Conservation (phyloP, 2,329 filamentous ascomycete species). For the Stemphylium vesicarium region DNA sequence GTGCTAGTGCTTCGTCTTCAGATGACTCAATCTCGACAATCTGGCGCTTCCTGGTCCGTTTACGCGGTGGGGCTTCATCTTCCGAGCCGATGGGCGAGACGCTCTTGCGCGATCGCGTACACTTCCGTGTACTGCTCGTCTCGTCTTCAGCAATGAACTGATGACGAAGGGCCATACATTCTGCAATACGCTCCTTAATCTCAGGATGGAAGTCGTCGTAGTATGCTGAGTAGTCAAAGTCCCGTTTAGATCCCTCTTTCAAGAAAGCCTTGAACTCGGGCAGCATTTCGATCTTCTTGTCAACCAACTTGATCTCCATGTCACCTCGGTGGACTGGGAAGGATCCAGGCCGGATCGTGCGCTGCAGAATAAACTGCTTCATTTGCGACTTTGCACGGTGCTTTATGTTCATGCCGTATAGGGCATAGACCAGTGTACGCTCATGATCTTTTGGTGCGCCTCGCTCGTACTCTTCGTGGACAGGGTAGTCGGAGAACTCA, state of each 20-base stretch:
- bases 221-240: slow-evolving; percentile 19
- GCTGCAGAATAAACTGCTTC: slow-evolving; percentile 34
- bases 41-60: background rate
- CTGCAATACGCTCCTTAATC: slow-evolving; percentile 18
- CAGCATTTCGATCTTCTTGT: slow-evolving; percentile 26
- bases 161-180: slow-evolving; percentile 6
- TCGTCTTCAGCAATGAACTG: slow-evolving; percentile 9
- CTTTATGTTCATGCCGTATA: slow-evolving; percentile 31
- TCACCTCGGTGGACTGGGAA: slow-evolving; percentile 40
- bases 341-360: slow-evolving; percentile 28
- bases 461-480: slow-evolving; percentile 21
- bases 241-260: slow-evolving; percentile 8
- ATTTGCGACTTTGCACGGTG: slow-evolving; percentile 39
- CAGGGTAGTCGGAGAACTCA: slow-evolving; percentile 41
- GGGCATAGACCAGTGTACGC: slow-evolving; percentile 35
- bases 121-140: background rate
- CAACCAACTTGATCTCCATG: slow-evolving; percentile 30
- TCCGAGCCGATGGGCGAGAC: background rate
- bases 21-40: slow-evolving; percentile 1
- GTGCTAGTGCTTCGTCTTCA: background rate
- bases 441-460: slow-evolving; percentile 33
- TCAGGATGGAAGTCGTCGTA: slow-evolving; percentile 19
- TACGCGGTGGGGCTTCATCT: background rate
- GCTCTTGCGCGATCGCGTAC: background rate
- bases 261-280: slow-evolving; percentile 2